Conservation (phyloP, 352 stramenopile species). For the Phytophthora hybrid region DNA sequence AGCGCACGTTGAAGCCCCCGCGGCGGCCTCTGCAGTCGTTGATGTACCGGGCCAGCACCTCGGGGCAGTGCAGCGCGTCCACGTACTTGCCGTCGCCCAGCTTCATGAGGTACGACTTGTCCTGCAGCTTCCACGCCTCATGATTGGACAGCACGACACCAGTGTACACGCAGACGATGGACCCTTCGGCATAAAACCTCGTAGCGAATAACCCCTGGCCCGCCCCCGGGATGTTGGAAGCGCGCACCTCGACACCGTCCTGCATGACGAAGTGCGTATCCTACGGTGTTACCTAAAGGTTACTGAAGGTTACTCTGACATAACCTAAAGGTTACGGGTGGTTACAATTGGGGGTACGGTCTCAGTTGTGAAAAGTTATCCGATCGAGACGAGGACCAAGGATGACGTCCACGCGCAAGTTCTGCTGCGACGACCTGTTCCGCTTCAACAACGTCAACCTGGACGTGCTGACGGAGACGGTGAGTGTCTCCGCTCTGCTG, state of each 20-base stretch:
- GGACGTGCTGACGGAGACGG: constrained; percentile 96
- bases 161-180: constrained; percentile 56
- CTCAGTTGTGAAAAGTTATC: not conserved
- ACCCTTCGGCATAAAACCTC: constrained; percentile 27
- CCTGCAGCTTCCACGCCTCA: constrained; percentile 58
- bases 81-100: constrained; percentile 82
- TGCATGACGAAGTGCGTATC: not conserved
- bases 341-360: not conserved
- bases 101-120: constrained; percentile 88
- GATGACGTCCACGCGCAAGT: constrained; percentile 97
- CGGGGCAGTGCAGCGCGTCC: constrained; percentile 55
- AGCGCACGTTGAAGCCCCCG: constrained; percentile 77
- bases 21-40: constrained; percentile 75
- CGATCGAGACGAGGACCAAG: not conserved
- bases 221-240: constrained; percentile 59
- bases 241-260: constrained; percentile 51
- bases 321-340: too few relatives aligned
- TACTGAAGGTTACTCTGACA: not conserved
- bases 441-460: constrained; percentile 99
- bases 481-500: constrained; percentile 29
- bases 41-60: constrained; percentile 78
- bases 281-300: not conserved
- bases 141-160: constrained; percentile 48
- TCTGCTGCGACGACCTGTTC: constrained; percentile 97
- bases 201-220: constrained; percentile 67